phyloP scores from a whole-genome alignment of 352 stramenopile genomes.

The Pythium scleroteichum region DNA sequence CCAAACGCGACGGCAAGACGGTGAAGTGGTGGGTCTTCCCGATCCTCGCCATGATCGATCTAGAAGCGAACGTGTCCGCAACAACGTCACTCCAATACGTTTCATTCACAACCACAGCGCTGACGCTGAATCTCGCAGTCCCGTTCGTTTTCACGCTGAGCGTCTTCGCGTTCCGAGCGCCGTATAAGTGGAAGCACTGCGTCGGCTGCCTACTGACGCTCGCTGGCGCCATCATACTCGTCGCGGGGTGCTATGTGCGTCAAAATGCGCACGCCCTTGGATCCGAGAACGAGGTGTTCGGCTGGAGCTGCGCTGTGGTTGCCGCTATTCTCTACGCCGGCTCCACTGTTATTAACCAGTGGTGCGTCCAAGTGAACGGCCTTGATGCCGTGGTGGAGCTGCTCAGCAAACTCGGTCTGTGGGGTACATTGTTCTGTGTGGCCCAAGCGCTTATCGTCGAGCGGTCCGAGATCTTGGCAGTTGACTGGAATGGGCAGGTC shows the following conservation, averaged over 20 bases:
- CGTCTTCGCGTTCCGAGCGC: slow-evolving; percentile 27
- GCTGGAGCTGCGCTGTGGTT: slow-evolving; percentile 33
- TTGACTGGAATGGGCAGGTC: slow-evolving; percentile 33
- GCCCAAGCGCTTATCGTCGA: slow-evolving; percentile 35
- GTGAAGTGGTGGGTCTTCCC: slow-evolving; percentile 44
- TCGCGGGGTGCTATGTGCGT: slow-evolving; percentile 25
- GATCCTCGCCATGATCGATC: slow-evolving; percentile 41
- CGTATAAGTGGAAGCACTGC: slow-evolving; percentile 35
- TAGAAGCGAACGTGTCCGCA: slow-evolving; percentile 43
- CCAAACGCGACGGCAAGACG: not conserved
- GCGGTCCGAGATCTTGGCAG: slow-evolving; percentile 21
- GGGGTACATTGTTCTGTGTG: slow-evolving; percentile 30
- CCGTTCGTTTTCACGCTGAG: slow-evolving; percentile 45
- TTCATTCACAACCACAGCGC: slow-evolving; percentile 34
- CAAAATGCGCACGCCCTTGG: slow-evolving; percentile 18
- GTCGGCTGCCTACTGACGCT: slow-evolving; percentile 30
- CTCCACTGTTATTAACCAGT: slow-evolving; percentile 44
- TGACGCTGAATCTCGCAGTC: slow-evolving; percentile 48
- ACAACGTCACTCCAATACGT: slow-evolving; percentile 35
- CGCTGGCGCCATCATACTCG: slow-evolving; percentile 28
- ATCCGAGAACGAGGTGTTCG: slow-evolving; percentile 34
- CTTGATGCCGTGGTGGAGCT: slow-evolving; percentile 33
- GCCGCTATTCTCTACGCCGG: slow-evolving; percentile 38
- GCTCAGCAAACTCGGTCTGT: slow-evolving; percentile 36
- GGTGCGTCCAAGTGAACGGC: slow-evolving; percentile 31